phyloP scores from a whole-genome alignment of 2,329 filamentous ascomycete genomes.

The Hypoxylon sp. region DNA sequence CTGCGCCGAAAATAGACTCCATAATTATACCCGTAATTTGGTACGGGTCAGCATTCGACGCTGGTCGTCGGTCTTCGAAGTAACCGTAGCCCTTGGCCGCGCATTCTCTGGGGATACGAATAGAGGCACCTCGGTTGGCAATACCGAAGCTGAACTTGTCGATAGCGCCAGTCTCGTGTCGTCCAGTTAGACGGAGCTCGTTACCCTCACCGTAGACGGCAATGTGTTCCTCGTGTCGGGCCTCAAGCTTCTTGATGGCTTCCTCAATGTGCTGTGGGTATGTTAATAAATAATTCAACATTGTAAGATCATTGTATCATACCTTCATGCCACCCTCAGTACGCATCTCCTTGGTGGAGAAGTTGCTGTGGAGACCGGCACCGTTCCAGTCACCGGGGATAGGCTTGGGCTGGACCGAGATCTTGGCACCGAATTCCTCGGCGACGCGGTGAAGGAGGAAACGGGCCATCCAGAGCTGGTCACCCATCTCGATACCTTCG shows the following conservation, averaged over 20 bases:
- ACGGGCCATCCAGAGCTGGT: constrained; percentile 93
- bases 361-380: constrained; percentile 83
- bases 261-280: constrained; percentile 71
- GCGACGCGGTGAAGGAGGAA: constrained; percentile 91
- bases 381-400: constrained; percentile 98
- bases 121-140: constrained; percentile 93
- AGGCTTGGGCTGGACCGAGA: constrained; percentile 95
- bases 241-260: constrained; percentile 83
- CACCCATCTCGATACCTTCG: constrained; percentile 87
- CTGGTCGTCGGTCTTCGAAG: constrained; percentile 86
- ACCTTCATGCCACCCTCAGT: constrained; percentile 92
- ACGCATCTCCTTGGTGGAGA: constrained; percentile 89
- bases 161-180: constrained; percentile 92
- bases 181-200: constrained; percentile 89
- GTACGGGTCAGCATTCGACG: constrained; percentile 84
- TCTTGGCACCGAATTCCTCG: constrained; percentile 96
- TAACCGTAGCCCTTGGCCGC: constrained; percentile 92
- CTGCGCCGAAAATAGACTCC: constrained; percentile 63
- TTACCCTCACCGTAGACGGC: constrained; percentile 96
- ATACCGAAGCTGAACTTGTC: constrained; percentile 94
- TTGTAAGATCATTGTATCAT: not conserved
- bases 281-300: constrained; percentile 14
- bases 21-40: constrained; percentile 52
- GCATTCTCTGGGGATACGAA: constrained; percentile 87
- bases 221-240: constrained; percentile 83